Base-by-base conservation (phyloP, 306 rosid species). In the Lathyrus sativus region DNA sequence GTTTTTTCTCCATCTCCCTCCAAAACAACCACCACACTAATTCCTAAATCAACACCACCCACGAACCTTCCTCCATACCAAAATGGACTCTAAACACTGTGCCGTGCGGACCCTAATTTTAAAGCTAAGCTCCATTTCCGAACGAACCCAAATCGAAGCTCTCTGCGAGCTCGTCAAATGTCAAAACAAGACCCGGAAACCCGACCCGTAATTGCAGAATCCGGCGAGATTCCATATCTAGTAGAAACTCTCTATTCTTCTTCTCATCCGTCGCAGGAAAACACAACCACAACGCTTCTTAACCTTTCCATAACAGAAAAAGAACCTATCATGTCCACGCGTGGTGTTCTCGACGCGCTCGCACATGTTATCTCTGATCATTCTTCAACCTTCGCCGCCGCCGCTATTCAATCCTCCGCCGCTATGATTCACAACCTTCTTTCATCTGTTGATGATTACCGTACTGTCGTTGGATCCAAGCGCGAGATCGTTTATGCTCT, bases 391-490 rank as follows among this genome's bases (percentile, higher is more conserved):
- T 78, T 96, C 31, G 79, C 95, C 2, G 54, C 71, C 66, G 66
- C 82, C 37, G 99, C 97, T 3, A 96, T 93, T 0, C 99, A 93
- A 67, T 86, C 97, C 53, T 65, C 85, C 68, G 96, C 97, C 69
- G 99, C 97, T 28, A 78, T 86, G 1, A 80, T 93, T 43, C 91
- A 93, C 72, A 93, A 96, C 79, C 92, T 93, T 29, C 95, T 93
- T 57, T 62, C 82, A 2, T 44, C 78, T 11, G 60, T 74, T 6
- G 99, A 90, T 0, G 84, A 77, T 11, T 90, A 79, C 58, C 84
- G 99, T 0, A 82, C 95, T n/a, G 76, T 88, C 13, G 74, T 93
- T 1, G 99, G 99, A 2, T 76, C 96, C 4, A 93, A 90, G 60
- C 89, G 96, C 7, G 96, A 93, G 72, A 90, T 93, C 46, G 82